Evolutionary conservation across 2,329 filamentous ascomycete genomes (phyloP).

Genomic region (Fusarium cicatricum): DNA sequence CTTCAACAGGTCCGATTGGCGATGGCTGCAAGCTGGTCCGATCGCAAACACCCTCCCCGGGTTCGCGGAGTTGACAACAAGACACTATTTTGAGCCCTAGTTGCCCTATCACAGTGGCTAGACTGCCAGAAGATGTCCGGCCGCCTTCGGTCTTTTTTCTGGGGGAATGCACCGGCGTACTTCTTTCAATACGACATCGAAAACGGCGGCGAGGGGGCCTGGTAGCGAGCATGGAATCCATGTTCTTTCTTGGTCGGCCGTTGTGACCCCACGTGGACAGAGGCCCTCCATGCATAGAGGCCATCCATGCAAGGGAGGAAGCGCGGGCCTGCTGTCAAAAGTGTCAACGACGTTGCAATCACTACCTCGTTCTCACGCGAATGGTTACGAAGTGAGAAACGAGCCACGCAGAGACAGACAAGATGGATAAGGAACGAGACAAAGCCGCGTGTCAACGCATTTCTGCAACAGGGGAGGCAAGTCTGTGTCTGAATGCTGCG

Average conservation of each 20-base stretch:
- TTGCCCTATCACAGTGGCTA: too few species aligned
- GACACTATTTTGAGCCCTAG: not conserved
- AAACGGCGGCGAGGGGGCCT: conserved; percentile 5
- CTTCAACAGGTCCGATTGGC: conserved; percentile 24
- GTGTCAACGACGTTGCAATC: conserved; percentile 17
- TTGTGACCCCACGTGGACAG: conserved; percentile 26
- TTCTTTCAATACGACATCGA: conserved; percentile 23
- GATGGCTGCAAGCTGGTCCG: conserved; percentile 22
- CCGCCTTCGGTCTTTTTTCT: not conserved
- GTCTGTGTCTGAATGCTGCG: not conserved
- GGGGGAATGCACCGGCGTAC: not conserved
- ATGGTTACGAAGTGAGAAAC: not conserved
- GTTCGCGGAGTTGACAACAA: not conserved
- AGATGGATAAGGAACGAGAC: not conserved
- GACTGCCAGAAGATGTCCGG: too few species aligned
- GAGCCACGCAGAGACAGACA: not conserved
- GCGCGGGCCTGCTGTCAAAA: conserved; percentile 25
- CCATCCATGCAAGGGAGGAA: conserved; percentile 8
- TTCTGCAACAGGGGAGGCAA: not conserved
- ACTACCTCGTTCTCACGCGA: not conserved
- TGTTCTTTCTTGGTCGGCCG: conserved; percentile 12
- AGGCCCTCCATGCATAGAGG: not conserved
- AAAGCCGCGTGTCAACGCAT: not conserved
- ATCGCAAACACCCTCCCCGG: not conserved
- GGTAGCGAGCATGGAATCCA: conserved; percentile 14